phyloP scores from a whole-genome alignment of 106 monocot species.

The Dendrobium officinale region DNA sequence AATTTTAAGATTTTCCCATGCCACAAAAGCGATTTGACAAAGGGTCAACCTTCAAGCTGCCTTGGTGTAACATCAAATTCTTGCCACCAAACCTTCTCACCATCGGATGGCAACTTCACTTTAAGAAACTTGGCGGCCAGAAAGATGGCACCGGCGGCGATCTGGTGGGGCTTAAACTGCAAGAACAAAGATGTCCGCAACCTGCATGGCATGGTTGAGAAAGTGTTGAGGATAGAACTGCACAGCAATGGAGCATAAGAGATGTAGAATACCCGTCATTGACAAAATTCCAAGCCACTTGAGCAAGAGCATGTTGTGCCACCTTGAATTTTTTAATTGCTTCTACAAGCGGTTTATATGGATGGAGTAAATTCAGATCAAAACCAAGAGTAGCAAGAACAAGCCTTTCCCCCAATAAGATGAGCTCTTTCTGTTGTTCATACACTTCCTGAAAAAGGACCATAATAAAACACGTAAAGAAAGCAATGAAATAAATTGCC shows the following conservation, averaged over 20 bases:
- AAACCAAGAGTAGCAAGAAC: constrained; percentile 78
- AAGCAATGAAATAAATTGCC: not conserved
- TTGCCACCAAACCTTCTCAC: constrained; percentile 74
- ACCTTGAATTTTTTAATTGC: constrained; percentile 86
- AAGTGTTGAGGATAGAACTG: constrained; percentile 6
- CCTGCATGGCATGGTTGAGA: constrained; percentile 35
- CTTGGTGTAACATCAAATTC: constrained; percentile 42
- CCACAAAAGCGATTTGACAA: not conserved
- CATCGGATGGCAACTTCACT: constrained; percentile 59
- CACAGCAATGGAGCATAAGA: not conserved
- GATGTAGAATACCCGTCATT: constrained; percentile 63
- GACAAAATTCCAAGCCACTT: constrained; percentile 86
- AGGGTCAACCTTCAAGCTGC: constrained; percentile 52
- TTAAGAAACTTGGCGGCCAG: constrained; percentile 78
- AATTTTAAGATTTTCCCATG: not conserved
- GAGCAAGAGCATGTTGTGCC: constrained; percentile 72
- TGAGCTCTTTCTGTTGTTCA: constrained; percentile 77
- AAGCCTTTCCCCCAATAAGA: constrained; percentile 63
- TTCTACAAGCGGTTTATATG: constrained; percentile 73
- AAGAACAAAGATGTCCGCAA: constrained; percentile 61
- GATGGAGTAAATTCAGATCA: constrained; percentile 79
- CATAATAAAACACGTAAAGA: not conserved
- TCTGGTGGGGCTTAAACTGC: constrained; percentile 75
- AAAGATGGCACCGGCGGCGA: constrained; percentile 74
- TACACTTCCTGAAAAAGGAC: constrained; percentile 54